Conservation (phyloP, 2,329 filamentous ascomycete genomes). For the Phialemonium atrogriseum region DNA sequence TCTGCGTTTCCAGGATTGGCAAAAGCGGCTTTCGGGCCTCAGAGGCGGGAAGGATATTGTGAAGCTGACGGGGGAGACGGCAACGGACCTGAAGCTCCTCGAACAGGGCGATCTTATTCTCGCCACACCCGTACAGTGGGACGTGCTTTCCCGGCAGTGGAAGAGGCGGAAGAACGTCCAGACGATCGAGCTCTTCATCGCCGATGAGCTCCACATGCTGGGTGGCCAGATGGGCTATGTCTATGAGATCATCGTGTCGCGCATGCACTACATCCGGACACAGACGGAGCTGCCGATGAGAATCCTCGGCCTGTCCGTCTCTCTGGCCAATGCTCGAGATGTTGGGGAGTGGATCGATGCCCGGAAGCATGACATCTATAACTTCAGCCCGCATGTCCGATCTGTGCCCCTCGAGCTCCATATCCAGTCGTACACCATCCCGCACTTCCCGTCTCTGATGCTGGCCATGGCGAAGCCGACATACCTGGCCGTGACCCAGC, state of each 20-base stretch:
- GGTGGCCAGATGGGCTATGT: conserved; percentile 80
- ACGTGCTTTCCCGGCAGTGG: conserved; percentile 92
- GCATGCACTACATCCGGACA: conserved; percentile 91
- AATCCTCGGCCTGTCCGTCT: conserved; percentile 84
- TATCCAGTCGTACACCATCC: conserved; percentile 90
- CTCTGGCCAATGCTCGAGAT: conserved; percentile 85
- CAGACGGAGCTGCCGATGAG: conserved; percentile 79
- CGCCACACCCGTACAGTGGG: conserved; percentile 92
- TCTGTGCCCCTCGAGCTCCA: conserved; percentile 87
- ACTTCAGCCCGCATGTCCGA: conserved; percentile 89
- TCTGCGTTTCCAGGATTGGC: conserved; percentile 74
- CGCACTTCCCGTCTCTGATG: conserved; percentile 97
- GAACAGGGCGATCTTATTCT: conserved; percentile 83
- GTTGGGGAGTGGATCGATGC: conserved; percentile 97
- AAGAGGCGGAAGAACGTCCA: conserved; percentile 93
- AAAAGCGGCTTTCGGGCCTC: conserved; percentile 62
- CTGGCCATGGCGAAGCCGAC: conserved; percentile 95
- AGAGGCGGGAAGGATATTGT: conserved; percentile 82
- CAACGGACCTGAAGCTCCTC: conserved; percentile 80
- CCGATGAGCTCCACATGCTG: conserved; percentile 90
- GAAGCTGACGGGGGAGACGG: conserved; percentile 89
- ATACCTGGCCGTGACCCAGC: conserved; percentile 79
- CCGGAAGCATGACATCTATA: conserved; percentile 96
- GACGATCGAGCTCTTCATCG: conserved; percentile 82
- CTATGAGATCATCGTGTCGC: conserved; percentile 94